Percentiles rank a stretch among this genome's conserved stretches.
Conservation (phyloP, 2,329 filamentous ascomycete species). For the Neodidymelliopsis sp. region DNA sequence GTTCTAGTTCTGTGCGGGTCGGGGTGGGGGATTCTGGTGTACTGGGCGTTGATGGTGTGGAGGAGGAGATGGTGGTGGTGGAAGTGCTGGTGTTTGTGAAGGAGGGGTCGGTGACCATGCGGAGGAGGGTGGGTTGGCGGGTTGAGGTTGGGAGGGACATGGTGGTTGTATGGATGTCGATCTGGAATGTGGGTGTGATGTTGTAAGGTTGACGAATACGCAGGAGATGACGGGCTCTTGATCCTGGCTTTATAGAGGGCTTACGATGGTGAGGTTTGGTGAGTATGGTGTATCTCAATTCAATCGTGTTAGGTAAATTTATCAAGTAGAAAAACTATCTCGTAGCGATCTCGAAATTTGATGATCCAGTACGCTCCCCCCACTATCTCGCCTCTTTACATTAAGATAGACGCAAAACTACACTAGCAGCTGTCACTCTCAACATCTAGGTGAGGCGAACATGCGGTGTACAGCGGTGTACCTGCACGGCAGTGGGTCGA, state of each 20-base stretch:
- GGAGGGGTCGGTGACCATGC: slow-evolving; percentile 12
- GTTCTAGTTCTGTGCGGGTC: slow-evolving; percentile 8
- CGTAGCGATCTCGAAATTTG: too few species aligned
- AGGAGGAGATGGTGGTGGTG: too few species aligned
- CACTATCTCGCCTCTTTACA: too few species aligned
- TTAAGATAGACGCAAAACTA: too few species aligned
- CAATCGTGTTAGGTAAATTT: too few species aligned
- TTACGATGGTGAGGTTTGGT: neutral
- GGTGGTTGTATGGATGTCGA: neutral
- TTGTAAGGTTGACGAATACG: neutral
- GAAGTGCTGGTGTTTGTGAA: too few species aligned
- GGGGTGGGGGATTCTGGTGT: neutral
- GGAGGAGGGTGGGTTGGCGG: slow-evolving; percentile 16
- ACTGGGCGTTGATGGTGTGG: neutral
- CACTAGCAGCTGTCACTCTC: neutral
- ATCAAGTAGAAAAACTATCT: neutral
- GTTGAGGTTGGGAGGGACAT: slow-evolving; percentile 10
- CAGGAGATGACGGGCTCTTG: neutral
- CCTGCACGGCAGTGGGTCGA: slow-evolving; percentile 14
- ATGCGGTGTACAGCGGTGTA: slow-evolving; percentile 18
- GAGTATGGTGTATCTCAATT: too few species aligned
- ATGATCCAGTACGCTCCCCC: too few species aligned
- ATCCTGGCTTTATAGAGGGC: neutral
- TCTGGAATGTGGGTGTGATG: neutral
- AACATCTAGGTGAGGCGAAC: slow-evolving; percentile 3